Conservation (phyloP, 75 land plant genomes). For the Cunninghamia lanceolata region DNA sequence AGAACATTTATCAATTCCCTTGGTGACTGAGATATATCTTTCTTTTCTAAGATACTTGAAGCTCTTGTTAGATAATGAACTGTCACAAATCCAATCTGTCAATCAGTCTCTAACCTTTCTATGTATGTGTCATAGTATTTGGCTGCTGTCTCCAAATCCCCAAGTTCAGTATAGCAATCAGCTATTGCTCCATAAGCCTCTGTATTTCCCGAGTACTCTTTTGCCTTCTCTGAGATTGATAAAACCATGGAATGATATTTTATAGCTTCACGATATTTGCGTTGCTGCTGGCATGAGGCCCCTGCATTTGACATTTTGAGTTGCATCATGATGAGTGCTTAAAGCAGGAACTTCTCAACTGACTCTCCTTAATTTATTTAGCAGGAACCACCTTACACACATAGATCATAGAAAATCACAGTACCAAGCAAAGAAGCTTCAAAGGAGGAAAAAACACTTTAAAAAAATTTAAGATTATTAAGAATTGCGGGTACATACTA, state of each 20-base stretch:
- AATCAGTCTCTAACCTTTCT: constrained; percentile 71
- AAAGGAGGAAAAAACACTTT: not conserved
- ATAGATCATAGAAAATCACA: not conserved
- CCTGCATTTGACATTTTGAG: constrained; percentile 40
- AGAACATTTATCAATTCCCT: not conserved
- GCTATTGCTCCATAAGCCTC: constrained; percentile 98
- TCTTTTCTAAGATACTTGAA: not conserved
- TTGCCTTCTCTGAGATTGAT: constrained; percentile 47
- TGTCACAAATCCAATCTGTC: not conserved
- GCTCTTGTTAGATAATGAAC: not conserved
- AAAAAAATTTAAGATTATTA: not conserved
- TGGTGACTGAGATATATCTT: not conserved
- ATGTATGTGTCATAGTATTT: constrained; percentile 88
- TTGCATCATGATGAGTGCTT: not conserved
- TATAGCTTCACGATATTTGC: constrained; percentile 86
- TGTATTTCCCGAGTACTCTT: constrained; percentile 74
- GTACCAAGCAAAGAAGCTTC: not conserved
- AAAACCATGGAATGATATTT: constrained; percentile 85
- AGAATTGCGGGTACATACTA: not conserved
- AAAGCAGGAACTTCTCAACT: not conserved
- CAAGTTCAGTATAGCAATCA: constrained; percentile 94
- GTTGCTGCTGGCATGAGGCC: constrained; percentile 88
- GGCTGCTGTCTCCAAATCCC: constrained; percentile 86
- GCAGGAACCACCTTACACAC: not conserved
- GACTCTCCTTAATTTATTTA: not conserved